A percentile compares a stretch with the other conserved stretches of the same genome.
These are phyloP conservation scores for Heterobasidion occidentale DNA, from an alignment of 1,284 basidiomycete genomes.

Conservation along the genomic window DNA sequence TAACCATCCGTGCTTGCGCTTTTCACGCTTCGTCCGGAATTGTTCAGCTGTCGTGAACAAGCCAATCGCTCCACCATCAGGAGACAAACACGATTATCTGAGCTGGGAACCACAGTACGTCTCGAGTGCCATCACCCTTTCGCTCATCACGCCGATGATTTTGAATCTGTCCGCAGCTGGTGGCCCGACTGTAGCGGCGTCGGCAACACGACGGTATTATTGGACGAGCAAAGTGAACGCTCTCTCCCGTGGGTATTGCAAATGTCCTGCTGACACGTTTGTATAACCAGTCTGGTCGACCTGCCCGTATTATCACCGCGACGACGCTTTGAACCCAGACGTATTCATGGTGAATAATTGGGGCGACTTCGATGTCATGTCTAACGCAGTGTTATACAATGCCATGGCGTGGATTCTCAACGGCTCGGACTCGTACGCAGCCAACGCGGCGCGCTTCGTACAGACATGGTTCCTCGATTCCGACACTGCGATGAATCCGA, in stretches of 20 bases:
- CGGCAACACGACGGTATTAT: constrained; percentile 34
- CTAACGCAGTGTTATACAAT: constrained; percentile 58
- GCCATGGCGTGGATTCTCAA: constrained; percentile 46
- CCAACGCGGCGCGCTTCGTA: constrained; percentile 38
- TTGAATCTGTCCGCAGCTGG: constrained; percentile 26
- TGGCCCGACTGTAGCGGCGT: constrained; percentile 47
- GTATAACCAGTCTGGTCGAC: constrained; percentile 38
- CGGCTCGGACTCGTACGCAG: constrained; percentile 27
- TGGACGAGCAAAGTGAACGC: constrained; percentile 33
- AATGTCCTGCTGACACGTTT: too few relatives aligned
- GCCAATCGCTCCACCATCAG: constrained; percentile 31
- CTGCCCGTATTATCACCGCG: constrained; percentile 22
- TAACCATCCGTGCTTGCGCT: too few relatives aligned
- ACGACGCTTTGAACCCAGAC: constrained; percentile 60
- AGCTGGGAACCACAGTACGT: constrained; percentile 51
- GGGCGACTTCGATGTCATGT: constrained; percentile 41
- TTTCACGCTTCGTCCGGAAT: neutral
- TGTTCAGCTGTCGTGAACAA: constrained; percentile 25
- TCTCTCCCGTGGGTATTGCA: neutral
- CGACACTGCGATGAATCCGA: constrained; percentile 58
- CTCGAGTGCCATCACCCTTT: neutral
- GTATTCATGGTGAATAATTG: constrained; percentile 45
- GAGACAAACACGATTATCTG: constrained; percentile 39
- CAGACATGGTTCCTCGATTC: constrained; percentile 53
- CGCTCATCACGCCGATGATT: neutral